Base-by-base conservation (phyloP, 2,329 filamentous ascomycete species). In the Colletotrichum chlorophyti region DNA sequence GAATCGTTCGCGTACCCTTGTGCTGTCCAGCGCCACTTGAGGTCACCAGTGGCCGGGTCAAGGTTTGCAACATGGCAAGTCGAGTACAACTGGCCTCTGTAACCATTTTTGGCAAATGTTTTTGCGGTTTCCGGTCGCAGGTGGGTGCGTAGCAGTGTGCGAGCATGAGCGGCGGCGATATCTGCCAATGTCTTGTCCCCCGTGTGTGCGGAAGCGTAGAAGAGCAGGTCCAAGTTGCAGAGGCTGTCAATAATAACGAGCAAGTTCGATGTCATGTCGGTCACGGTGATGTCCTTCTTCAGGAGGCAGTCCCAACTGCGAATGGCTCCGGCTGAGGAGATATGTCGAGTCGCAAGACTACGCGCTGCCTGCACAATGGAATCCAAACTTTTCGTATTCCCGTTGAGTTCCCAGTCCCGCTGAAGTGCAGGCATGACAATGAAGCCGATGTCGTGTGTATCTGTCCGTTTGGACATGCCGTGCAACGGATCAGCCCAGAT, bases 381-480 rank as follows among this genome's bases (percentile, higher is more conserved):
- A 4, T 71, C 60, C 0, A 79, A 58, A 35, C 76, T 78, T n/a
- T 69, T 60, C 8, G 57, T 42, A 42, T 76, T 73, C 0, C 74
- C 74, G 0, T 73, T 77, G 5, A 83, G 65, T 34, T 81, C 77
- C 75, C 76, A 83, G 24, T 80, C 76, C 24, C 74, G 70, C 19
- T 74, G 73, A 0, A 82, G 64, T 1, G 78, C 75, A 0, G 81
- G 80, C 47, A 77, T 74, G 5, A 83, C 74, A 23, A 84, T 83
- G 62, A 84, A 84, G 0, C 80, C 79, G 57, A 84, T 74, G 37
- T 84, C 81, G 54, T 84, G 82, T 0, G 81, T 84, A 51, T 83
- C 78, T 4, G 72, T 82, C 26, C 78, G 74, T 58, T 58, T 67
- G 8, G 72, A 65, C 68, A 77, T 77, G 14, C 43, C 61, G 45